A percentile compares a stretch with the other conserved stretches of the same genome.
Evolutionary conservation across 2,329 filamentous ascomycete species (phyloP).

Genomic region (Exserohilum turcica): DNA sequence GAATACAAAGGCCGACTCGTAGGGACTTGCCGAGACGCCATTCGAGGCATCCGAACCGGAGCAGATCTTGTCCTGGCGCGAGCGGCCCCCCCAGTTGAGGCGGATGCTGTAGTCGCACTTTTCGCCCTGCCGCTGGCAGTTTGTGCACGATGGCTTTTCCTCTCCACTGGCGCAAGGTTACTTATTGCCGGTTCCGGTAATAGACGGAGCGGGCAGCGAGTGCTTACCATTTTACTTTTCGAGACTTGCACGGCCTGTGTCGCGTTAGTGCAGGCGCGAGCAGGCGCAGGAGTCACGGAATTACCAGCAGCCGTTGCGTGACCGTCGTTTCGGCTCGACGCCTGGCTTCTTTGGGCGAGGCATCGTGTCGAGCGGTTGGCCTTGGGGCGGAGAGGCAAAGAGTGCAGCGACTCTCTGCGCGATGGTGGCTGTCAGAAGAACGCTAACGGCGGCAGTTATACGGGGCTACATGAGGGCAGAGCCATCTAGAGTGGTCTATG

Average conservation of each 20-base stretch:
- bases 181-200: constrained; percentile 5
- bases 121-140: constrained; percentile 74
- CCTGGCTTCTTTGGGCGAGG: constrained; percentile 69
- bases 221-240: constrained; percentile 74
- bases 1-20: constrained; percentile 37
- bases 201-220: neutral
- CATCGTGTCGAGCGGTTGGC: constrained; percentile 51
- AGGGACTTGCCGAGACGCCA: constrained; percentile 33
- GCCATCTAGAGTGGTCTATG: constrained; percentile 7
- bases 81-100: constrained; percentile 78
- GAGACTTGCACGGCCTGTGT: constrained; percentile 74
- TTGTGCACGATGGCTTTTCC: constrained; percentile 72
- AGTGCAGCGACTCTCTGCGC: neutral
- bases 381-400: neutral
- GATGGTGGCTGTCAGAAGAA: constrained; percentile 2
- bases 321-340: constrained; percentile 69
- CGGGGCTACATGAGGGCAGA: neutral
- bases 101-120: constrained; percentile 80
- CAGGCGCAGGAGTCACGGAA: neutral
- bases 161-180: constrained; percentile 62
- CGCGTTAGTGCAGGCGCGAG: neutral
- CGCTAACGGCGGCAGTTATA: neutral
- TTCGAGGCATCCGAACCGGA: constrained; percentile 32
- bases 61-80: constrained; percentile 60
- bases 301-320: constrained; percentile 72